Evolutionary conservation across 371 early-diverging fungal genomes (phyloP).

Genomic region (Mortierella sp.): DNA sequence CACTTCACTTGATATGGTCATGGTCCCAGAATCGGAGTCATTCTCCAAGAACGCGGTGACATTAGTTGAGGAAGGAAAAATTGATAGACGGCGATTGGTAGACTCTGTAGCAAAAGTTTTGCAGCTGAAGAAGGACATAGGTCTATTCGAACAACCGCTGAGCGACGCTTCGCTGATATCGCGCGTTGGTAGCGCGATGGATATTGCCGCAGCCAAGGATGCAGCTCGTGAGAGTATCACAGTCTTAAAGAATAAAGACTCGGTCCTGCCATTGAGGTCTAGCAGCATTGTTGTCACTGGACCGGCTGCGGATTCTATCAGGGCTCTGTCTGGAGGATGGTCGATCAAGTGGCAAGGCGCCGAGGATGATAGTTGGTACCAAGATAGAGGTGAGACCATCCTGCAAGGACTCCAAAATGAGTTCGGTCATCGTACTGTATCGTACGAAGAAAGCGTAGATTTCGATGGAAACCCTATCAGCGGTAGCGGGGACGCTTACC

Average conservation of each 20-base stretch:
- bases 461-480: conserved; percentile 54
- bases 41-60: conserved; percentile 60
- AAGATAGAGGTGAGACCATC: conserved; percentile 62
- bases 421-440: conserved; percentile 5
- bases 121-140: conserved; percentile 64
- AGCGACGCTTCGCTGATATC: conserved; percentile 52
- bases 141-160: conserved; percentile 64
- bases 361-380: conserved; percentile 61
- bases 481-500: conserved; percentile 39
- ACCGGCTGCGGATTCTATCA: conserved; percentile 61
- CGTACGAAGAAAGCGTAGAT: conserved; percentile 53
- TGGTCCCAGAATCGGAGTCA: conserved; percentile 68
- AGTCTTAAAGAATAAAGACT: conserved; percentile 65
- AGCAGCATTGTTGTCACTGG: conserved; percentile 63
- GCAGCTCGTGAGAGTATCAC: conserved; percentile 71
- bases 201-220: conserved; percentile 60
- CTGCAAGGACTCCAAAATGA: conserved; percentile 58
- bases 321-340: conserved; percentile 70
- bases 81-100: conserved; percentile 61
- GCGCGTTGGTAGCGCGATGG: conserved; percentile 59
- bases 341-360: conserved; percentile 72
- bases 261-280: conserved; percentile 61
- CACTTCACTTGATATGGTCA: conserved; percentile 76
- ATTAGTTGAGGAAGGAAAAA: conserved; percentile 55
- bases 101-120: conserved; percentile 61